A percentile compares a stretch with the other conserved stretches of the same genome.
Evolutionary conservation across 1,139 yeast species (phyloP).

Genomic region (Eremothecium sinecaudum): DNA sequence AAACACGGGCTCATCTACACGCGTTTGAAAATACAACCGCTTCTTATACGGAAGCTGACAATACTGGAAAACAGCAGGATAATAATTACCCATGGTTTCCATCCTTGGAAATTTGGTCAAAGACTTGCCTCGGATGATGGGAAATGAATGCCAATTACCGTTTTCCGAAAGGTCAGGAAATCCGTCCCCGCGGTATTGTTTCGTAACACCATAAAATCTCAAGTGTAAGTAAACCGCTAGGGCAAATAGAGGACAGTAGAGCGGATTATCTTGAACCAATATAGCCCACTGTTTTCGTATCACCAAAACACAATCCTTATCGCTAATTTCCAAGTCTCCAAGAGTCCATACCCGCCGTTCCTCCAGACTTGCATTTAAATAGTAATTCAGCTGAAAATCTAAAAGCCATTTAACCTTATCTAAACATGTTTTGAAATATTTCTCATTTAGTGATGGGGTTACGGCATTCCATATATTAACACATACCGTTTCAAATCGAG

Average conservation of each 20-base stretch:
- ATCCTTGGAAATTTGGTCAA: conserved; percentile 24
- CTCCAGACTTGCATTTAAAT: conserved; percentile 18
- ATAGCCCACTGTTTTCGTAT: conserved; percentile 10
- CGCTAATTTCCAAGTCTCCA: conserved; percentile 11
- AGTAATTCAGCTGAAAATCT: conserved; percentile 25
- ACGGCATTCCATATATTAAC: conserved; percentile 26
- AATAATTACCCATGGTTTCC: conserved; percentile 23
- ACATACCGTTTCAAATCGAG: conserved; percentile 16
- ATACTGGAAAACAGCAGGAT: conserved; percentile 24
- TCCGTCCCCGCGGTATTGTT: conserved; percentile 24
- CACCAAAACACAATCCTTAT: conserved; percentile 10
- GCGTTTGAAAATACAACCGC: conserved; percentile 20
- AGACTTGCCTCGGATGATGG: conserved; percentile 25
- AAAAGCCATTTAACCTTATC: conserved; percentile 25
- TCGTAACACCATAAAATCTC: conserved; percentile 25
- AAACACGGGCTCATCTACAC: conserved; percentile 12
- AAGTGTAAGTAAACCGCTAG: conserved; percentile 26
- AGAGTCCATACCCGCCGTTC: conserved; percentile 22
- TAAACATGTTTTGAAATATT: conserved; percentile 23
- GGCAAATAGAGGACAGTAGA: conserved; percentile 25
- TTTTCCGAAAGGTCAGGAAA: conserved; percentile 19
- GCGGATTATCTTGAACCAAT: conserved; percentile 21
- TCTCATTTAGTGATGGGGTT: conserved; percentile 19
- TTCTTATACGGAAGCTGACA: conserved; percentile 27
- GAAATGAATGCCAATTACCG: conserved; percentile 12